Evolutionary conservation across 169 alveolate genomes (phyloP).

Genomic region (Plasmodium reichenowi): DNA sequence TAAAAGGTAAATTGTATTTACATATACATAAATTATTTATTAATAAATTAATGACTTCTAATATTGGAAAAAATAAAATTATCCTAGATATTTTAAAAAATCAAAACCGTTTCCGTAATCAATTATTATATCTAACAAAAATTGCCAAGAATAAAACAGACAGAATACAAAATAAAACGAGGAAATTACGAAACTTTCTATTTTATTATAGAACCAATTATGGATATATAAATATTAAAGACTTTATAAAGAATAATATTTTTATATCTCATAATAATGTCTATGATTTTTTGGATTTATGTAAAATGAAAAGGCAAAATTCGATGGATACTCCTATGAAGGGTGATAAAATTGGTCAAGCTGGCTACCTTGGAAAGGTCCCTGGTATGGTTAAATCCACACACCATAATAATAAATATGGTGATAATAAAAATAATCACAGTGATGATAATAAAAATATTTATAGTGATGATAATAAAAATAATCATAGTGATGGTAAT

Average conservation of each 20-base stretch:
- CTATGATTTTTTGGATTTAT: conserved; percentile 18
- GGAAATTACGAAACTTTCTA: conserved; percentile 29
- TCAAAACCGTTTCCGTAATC: conserved; percentile 72
- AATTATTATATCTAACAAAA: conserved; percentile 41
- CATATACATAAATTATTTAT: conserved; percentile 58
- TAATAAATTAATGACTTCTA: conserved; percentile 38
- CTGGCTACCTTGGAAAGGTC: not conserved
- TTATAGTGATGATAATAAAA: no score
- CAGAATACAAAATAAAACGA: conserved; percentile 61
- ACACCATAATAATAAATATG: no score
- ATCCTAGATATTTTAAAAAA: conserved; percentile 52
- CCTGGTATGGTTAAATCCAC: no score
- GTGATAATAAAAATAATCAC: no score
- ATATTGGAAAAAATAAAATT: conserved; percentile 24
- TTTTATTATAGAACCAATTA: conserved; percentile 44
- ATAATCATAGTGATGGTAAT: no score
- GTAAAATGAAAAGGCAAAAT: no score
- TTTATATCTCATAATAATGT: conserved; percentile 36
- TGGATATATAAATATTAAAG: conserved; percentile 57
- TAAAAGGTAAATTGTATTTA: conserved; percentile 49
- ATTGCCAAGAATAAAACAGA: conserved; percentile 55
- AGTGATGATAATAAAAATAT: no score
- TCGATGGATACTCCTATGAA: no score
- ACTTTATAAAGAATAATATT: conserved; percentile 58
- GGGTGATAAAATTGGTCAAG: no score